These are phyloP conservation scores for Sugiyamaella mastotermitis DNA, from an alignment of 805 yeast species.

Conservation along the genomic window DNA sequence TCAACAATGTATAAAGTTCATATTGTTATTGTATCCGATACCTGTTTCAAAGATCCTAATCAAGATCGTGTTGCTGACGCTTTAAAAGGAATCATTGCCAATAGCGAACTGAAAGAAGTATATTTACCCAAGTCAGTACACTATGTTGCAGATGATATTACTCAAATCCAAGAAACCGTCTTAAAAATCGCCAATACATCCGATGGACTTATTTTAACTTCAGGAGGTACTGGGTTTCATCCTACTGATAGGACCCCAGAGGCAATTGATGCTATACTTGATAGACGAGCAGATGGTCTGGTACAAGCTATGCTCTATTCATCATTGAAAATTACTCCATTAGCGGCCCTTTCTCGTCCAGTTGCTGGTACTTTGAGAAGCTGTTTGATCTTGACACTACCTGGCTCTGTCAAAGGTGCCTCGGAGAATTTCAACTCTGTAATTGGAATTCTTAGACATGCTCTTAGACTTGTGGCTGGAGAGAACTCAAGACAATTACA, in stretches of 20 bases:
- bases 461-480: conserved; percentile 34
- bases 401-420: conserved; percentile 49
- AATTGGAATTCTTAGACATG: conserved; percentile 37
- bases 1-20: conserved; percentile 30
- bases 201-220: conserved; percentile 34
- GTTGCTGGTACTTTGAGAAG: conserved; percentile 41
- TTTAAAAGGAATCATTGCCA: conserved; percentile 12
- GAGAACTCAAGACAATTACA: conserved; percentile 39
- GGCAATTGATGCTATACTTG: conserved; percentile 38
- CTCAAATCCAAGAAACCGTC: conserved; percentile 27
- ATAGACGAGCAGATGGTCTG: conserved; percentile 44
- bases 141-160: conserved; percentile 35
- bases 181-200: conserved; percentile 27
- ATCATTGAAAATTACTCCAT: conserved; percentile 41
- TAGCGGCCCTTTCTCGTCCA: conserved; percentile 45
- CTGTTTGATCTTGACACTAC: conserved; percentile 40
- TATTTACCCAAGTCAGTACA: conserved; percentile 1
- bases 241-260: conserved; percentile 45
- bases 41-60: conserved; percentile 30
- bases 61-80: conserved; percentile 33
- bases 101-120: background rate
- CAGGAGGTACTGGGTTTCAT: conserved; percentile 52
- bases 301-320: conserved; percentile 41
- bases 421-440: conserved; percentile 39
- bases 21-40: conserved; percentile 38